Conservation (phyloP, 192 early-diverging fungal genomes). For the Backusella australiensis region DNA sequence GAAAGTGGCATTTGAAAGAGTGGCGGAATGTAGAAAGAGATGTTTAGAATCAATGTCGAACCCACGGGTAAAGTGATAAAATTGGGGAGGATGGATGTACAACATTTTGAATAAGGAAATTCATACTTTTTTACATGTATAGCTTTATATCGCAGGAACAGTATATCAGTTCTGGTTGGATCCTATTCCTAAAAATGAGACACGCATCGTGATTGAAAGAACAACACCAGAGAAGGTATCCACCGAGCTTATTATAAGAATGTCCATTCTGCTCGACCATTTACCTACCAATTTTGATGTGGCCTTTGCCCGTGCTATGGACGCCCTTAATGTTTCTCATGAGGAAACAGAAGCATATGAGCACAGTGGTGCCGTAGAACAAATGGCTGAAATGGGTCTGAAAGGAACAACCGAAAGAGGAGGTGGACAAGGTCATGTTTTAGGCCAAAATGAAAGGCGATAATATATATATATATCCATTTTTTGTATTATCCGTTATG, state of each 20-base stretch:
- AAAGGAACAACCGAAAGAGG: constrained; percentile 18
- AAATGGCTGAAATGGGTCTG: constrained; percentile 5
- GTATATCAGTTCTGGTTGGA: constrained; percentile 42
- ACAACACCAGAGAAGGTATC: constrained; percentile 27
- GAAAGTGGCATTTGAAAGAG: constrained; percentile 39
- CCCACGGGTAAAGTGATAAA: constrained; percentile 27
- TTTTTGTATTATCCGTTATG: no score
- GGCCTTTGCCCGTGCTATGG: constrained; percentile 26
- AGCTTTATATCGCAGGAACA: constrained; percentile 38
- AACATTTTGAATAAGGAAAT: background rate
- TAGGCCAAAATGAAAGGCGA: background rate
- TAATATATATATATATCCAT: background rate
- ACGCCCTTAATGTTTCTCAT: background rate
- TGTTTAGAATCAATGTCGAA: constrained; percentile 31
- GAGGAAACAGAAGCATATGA: background rate
- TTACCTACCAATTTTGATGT: constrained; percentile 38
- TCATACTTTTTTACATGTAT: background rate
- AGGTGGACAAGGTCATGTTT: constrained; percentile 5
- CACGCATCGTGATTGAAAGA: constrained; percentile 37
- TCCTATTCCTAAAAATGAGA: constrained; percentile 31
- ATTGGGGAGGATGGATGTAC: background rate
- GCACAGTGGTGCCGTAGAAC: background rate
- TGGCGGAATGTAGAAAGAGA: constrained; percentile 36
- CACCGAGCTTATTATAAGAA: constrained; percentile 30
- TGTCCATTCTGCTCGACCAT: constrained; percentile 33